Base-by-base conservation (phyloP, 192 early-diverging fungal species). In the Linnemannia hyalina region DNA sequence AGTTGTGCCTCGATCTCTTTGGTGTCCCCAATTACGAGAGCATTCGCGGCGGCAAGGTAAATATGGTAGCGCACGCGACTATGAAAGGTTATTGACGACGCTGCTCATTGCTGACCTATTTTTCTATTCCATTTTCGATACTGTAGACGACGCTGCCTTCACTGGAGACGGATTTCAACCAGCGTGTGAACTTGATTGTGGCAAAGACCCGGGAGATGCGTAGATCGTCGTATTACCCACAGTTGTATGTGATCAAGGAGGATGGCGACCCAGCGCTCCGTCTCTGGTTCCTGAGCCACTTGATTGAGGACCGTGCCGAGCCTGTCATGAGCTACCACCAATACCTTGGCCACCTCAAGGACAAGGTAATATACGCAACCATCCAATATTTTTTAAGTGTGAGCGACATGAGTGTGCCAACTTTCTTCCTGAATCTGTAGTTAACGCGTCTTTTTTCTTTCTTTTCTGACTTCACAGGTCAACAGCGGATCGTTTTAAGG, bases 281-380 rank as follows among this genome's bases (percentile, higher is more conserved):
- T 10, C 90, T 95, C 89, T 91, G 92, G 95, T 96, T 98, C 90
- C 80, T 96, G 77, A 92, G 93, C 72, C 95, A 96, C 77, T 89
- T 99, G 82, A 90, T 98, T 26, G 97, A 98, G 85, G 97, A 99
- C 82, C 93, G 96, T 74, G 95, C 94, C 52, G 94, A 97, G 44
- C 91, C 90, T 68, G 89, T 92, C 1, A 91, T 93, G 88, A 94
- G 93, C 81, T 95, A 95, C 82, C 89, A 91, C 78, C 95, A 96
- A 88, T 94, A 92, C 85, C 88, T 96, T 29, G 89, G 85, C 73
- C 91, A 93, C 81, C 74, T 96, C 68, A 93, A 95, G 77, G 95
- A 96, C 82, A 94, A 90, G 89, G 91, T 95, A 63, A 68, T 4
- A 32, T 32, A 65, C 18, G 0, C 16, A 9, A 18, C 16, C 49